These are phyloP conservation scores for Fusarium sp. DNA, from an alignment of 2,329 filamentous ascomycete genomes.

Conservation along the genomic window DNA sequence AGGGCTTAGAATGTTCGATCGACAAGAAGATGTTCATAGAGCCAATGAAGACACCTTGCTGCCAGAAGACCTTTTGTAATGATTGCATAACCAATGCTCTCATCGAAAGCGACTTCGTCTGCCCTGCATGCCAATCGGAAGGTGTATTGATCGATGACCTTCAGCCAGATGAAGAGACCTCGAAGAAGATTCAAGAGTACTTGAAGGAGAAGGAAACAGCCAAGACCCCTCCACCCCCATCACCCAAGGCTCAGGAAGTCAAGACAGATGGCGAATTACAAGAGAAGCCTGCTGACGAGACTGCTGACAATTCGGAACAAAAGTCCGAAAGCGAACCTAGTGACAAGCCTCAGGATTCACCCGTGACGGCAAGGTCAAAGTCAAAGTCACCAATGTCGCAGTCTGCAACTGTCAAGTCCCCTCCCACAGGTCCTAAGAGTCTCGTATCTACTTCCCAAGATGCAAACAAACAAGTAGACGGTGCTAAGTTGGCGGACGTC, in stretches of 20 bases:
- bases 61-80: conserved; percentile 98
- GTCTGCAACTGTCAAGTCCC: conserved; percentile 45
- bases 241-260: conserved; percentile 48
- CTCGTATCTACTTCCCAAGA: conserved; percentile 51
- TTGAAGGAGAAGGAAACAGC: conserved; percentile 68
- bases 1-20: conserved; percentile 91
- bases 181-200: conserved; percentile 83
- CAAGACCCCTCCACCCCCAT: conserved; percentile 57
- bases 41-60: conserved; percentile 99
- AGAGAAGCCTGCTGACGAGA: conserved; percentile 50
- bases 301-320: conserved; percentile 57
- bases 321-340: conserved; percentile 50
- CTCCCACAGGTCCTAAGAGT: conserved; percentile 50
- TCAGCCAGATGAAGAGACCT: conserved; percentile 82
- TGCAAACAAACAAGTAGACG: conserved; percentile 54
- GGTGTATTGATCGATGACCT: conserved; percentile 95
- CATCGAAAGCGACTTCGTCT: conserved; percentile 97
- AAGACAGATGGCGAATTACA: conserved; percentile 40
- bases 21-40: conserved; percentile 99
- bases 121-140: conserved; percentile 90
- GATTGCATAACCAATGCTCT: conserved; percentile 99
- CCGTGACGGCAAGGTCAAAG: conserved; percentile 54
- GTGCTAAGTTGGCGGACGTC: conserved; percentile 49
- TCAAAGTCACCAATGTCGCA: conserved; percentile 54
- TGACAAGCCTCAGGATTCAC: conserved; percentile 37